A percentile compares a stretch with the other conserved stretches of the same genome.
Conservation (phyloP, 1,139 yeast genomes). For the Pneumocystis sp. region DNA sequence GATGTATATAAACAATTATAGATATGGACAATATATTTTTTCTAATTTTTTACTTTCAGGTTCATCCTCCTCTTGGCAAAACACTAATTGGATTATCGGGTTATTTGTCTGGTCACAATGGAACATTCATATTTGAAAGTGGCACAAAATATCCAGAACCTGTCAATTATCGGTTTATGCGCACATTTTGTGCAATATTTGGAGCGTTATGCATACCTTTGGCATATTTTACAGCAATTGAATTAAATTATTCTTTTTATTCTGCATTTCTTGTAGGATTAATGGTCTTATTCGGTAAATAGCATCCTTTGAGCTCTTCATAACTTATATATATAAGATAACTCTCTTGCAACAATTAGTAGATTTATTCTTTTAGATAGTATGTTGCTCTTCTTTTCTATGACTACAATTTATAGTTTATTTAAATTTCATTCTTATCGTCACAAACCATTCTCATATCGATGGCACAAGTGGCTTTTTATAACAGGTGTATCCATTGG, state of each 20-base stretch:
- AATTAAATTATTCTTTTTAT: conserved; percentile 63
- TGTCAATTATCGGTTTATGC: conserved; percentile 78
- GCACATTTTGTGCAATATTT: conserved; percentile 82
- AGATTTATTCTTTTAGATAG: conserved; percentile 88
- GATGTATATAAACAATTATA: conserved; percentile 34
- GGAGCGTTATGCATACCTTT: conserved; percentile 83
- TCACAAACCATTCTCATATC: conserved; percentile 44
- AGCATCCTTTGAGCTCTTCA: background rate
- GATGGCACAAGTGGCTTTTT: conserved; percentile 91
- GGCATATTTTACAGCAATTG: conserved; percentile 83
- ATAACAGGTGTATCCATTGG: conserved; percentile 75
- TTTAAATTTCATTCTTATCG: conserved; percentile 67
- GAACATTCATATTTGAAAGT: conserved; percentile 86
- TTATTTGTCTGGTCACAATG: conserved; percentile 85
- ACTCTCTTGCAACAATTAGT: conserved; percentile 75
- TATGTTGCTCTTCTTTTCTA: conserved; percentile 87
- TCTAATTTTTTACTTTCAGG: background rate
- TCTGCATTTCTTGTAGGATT: conserved; percentile 80
- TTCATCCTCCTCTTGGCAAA: conserved; percentile 96
- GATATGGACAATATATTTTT: background rate
- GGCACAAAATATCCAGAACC: conserved; percentile 77
- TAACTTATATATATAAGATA: conserved; percentile 40
- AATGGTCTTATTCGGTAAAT: conserved; percentile 37
- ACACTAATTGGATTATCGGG: conserved; percentile 95
- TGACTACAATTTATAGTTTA: conserved; percentile 63